These are phyloP conservation scores for Esteya vermicola DNA, from an alignment of 2,329 filamentous ascomycete genomes.

Conservation along the genomic window DNA sequence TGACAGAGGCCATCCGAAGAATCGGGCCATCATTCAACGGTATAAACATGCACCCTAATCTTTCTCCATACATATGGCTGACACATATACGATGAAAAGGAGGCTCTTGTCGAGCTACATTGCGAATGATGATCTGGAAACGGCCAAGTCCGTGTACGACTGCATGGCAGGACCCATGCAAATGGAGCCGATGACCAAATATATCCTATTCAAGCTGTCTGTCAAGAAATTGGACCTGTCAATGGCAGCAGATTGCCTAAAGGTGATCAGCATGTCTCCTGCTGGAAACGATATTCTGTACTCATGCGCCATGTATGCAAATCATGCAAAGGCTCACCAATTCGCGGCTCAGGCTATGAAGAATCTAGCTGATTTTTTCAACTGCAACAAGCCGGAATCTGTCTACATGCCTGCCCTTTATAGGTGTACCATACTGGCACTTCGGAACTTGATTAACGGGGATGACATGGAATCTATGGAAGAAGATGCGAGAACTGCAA, in stretches of 20 bases:
- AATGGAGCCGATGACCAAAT: slow-evolving; percentile 52
- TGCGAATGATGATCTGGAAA: slow-evolving; percentile 36
- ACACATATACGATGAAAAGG: slow-evolving; percentile 24
- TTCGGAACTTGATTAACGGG: slow-evolving; percentile 26
- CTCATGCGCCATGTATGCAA: slow-evolving; percentile 67
- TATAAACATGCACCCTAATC: slow-evolving; percentile 14
- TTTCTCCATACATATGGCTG: too few relatives aligned
- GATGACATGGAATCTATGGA: neutral
- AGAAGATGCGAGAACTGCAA: neutral
- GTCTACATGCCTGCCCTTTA: slow-evolving; percentile 50
- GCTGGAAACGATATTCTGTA: slow-evolving; percentile 54
- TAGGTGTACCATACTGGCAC: slow-evolving; percentile 41
- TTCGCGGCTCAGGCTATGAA: slow-evolving; percentile 47
- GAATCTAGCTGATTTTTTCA: slow-evolving; percentile 41
- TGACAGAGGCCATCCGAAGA: slow-evolving; percentile 46
- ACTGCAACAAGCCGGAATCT: slow-evolving; percentile 28
- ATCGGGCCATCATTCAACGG: slow-evolving; percentile 56
- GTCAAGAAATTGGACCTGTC: slow-evolving; percentile 43
- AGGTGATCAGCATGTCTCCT: slow-evolving; percentile 37
- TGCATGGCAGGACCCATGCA: slow-evolving; percentile 43
- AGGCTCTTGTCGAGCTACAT: slow-evolving; percentile 62
- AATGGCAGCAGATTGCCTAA: slow-evolving; percentile 48
- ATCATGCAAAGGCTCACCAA: slow-evolving; percentile 45
- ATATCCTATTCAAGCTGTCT: slow-evolving; percentile 62
- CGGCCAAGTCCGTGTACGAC: slow-evolving; percentile 39